Conservation (phyloP, 2,329 filamentous ascomycete genomes). For the Sporothrix mexicana region DNA sequence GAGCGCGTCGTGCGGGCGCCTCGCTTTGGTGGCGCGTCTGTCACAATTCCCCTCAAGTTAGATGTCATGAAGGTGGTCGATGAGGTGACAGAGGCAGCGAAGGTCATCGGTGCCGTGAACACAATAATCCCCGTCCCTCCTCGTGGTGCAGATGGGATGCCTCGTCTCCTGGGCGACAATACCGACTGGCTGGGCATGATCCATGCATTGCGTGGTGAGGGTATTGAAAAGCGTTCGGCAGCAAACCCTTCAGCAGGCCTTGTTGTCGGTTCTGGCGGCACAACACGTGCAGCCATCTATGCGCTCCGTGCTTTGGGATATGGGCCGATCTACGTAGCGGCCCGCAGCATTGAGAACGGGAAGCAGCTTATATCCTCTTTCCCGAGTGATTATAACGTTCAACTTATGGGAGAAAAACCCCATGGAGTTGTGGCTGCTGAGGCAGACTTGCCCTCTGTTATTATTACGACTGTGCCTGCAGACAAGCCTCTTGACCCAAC, state of each 20-base stretch:
- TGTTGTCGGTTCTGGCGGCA: slow-evolving; percentile 90
- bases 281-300: slow-evolving; percentile 88
- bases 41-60: slow-evolving; percentile 93
- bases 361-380: slow-evolving; percentile 72
- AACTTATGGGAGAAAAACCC: slow-evolving; percentile 62
- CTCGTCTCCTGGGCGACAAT: slow-evolving; percentile 79
- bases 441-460: slow-evolving; percentile 66
- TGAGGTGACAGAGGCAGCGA: slow-evolving; percentile 77
- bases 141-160: slow-evolving; percentile 46
- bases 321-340: slow-evolving; percentile 84
- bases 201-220: slow-evolving; percentile 73
- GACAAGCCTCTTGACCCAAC: slow-evolving; percentile 78
- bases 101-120: slow-evolving; percentile 89
- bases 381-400: slow-evolving; percentile 72
- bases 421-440: slow-evolving; percentile 51
- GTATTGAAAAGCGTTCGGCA: slow-evolving; percentile 54
- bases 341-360: slow-evolving; percentile 74
- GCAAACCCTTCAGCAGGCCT: slow-evolving; percentile 63
- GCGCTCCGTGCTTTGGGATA: slow-evolving; percentile 84
- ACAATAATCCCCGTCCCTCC: slow-evolving; percentile 73
- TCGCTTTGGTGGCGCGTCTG: slow-evolving; percentile 89
- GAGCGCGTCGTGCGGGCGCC: slow-evolving; percentile 68
- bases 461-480: slow-evolving; percentile 89
- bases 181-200: slow-evolving; percentile 97
- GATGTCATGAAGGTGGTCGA: slow-evolving; percentile 85